Percentiles rank a stretch among this genome's conserved stretches.
Evolutionary conservation across 2,329 filamentous ascomycete species (phyloP).

Genomic region (Colletotrichum brevisporum): DNA sequence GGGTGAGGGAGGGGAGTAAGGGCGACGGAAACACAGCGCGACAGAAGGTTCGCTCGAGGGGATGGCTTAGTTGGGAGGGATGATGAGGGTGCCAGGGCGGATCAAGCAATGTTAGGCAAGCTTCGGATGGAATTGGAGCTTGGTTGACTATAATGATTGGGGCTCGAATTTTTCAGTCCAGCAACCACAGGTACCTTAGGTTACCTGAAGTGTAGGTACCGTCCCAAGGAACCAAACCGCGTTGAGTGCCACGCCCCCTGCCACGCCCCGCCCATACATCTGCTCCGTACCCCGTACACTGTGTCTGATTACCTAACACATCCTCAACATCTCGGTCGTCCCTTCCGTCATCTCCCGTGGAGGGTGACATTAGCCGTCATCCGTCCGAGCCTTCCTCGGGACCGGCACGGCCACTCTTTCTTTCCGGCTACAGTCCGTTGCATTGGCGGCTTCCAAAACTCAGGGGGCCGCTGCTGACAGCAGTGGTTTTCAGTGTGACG

Average conservation of each 20-base stretch:
- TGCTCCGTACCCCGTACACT: too few relatives aligned
- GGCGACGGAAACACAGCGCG: not conserved
- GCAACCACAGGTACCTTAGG: not conserved
- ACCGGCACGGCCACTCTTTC: too few relatives aligned
- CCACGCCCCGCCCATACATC: too few relatives aligned
- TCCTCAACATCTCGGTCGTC: constrained; percentile 19
- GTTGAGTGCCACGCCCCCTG: too few relatives aligned
- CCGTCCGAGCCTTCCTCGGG: not conserved
- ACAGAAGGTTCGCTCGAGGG: not conserved
- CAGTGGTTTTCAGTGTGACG: too few relatives aligned
- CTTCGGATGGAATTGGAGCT: constrained; percentile 31
- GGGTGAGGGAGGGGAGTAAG: constrained; percentile 32
- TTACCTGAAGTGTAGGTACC: too few relatives aligned
- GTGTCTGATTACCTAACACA: too few relatives aligned
- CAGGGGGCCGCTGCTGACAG: too few relatives aligned
- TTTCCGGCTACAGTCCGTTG: too few relatives aligned
- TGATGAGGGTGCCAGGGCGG: not conserved
- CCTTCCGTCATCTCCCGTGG: constrained; percentile 40
- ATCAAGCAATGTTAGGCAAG: constrained; percentile 23
- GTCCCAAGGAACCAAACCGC: too few relatives aligned
- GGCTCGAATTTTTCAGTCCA: constrained; percentile 22
- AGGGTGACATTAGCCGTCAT: constrained; percentile 40
- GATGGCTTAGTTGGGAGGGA: constrained; percentile 2
- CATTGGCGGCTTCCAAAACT: too few relatives aligned
- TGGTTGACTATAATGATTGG: not conserved